Percentiles rank a stretch among this genome's conserved stretches.
Conservation (phyloP, 495 filamentous ascomycete genomes). For the Tetracladium setigerum region DNA sequence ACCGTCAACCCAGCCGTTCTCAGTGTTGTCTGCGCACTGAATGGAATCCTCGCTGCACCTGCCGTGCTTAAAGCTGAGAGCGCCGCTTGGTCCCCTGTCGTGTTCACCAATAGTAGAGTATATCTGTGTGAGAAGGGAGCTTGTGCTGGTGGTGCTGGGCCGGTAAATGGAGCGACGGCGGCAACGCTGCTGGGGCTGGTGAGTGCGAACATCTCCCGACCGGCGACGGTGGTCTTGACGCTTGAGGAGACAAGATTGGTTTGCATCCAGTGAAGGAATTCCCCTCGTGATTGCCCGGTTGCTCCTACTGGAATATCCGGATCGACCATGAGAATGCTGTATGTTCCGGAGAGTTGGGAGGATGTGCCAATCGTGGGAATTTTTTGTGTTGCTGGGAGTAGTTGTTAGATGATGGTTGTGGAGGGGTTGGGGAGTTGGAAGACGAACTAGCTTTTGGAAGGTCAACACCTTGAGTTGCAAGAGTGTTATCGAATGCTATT, state of each 20-base stretch:
- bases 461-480: conserved; percentile 11
- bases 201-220: conserved; percentile 7
- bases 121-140: conserved; percentile 12
- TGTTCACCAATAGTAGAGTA: conserved; percentile 15
- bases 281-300: not conserved
- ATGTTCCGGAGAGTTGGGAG: conserved; percentile 8
- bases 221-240: conserved; percentile 1
- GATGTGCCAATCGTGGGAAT: conserved; percentile 13
- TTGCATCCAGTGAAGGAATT: conserved; percentile 22
- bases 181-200: conserved; percentile 5
- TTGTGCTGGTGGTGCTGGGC: conserved; percentile 10
- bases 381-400: conserved; percentile 6
- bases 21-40: conserved; percentile 7
- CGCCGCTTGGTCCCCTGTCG: conserved; percentile 4
- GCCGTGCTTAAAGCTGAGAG: not conserved
- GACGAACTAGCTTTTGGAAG: conserved; percentile 9
- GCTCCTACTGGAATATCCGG: conserved; percentile 12
- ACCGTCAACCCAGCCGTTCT: conserved; percentile 4
- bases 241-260: conserved; percentile 10
- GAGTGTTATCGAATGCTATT: conserved; percentile 14
- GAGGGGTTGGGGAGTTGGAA: not conserved
- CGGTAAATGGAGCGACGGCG: conserved; percentile 9
- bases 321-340: conserved; percentile 18
- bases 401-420: not conserved
- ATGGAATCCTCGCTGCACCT: conserved; percentile 1